Conservation (phyloP, 73 alveolate genomes). For the Stentor coeruleus region DNA sequence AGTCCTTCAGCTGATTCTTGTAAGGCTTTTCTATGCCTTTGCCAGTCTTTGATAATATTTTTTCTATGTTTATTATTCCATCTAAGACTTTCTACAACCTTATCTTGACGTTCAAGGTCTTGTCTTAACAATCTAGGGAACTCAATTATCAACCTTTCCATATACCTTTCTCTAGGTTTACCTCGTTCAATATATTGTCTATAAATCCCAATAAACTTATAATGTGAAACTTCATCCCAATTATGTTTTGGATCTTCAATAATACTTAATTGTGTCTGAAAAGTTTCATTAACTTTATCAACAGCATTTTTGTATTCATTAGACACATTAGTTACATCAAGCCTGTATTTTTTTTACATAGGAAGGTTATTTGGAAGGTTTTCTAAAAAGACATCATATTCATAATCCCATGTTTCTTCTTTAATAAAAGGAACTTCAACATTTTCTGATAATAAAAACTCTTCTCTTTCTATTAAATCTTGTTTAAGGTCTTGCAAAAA, state of each 20-base stretch:
- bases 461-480: not conserved
- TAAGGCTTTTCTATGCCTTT: not conserved
- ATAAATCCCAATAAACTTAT: slow-evolving; percentile 25
- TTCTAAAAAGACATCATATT: not conserved
- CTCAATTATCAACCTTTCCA: slow-evolving; percentile 44
- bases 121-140: slow-evolving; percentile 36
- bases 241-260: not conserved
- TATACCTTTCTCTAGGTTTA: slow-evolving; percentile 41
- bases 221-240: not conserved
- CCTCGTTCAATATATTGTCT: slow-evolving; percentile 34
- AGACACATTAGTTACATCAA: not conserved
- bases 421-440: not conserved
- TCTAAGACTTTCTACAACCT: slow-evolving; percentile 38
- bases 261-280: not conserved
- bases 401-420: not conserved
- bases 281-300: not conserved
- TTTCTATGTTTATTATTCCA: slow-evolving; percentile 35
- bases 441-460: not conserved
- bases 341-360: not conserved
- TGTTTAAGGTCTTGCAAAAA: slow-evolving; percentile 10
- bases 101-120: slow-evolving; percentile 41
- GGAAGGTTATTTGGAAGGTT: not conserved
- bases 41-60: slow-evolving; percentile 7
- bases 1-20: slow-evolving; percentile 10
- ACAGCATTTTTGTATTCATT: not conserved